Evolutionary conservation across 441 rosid genomes (phyloP).

Genomic region (Rhodomyrtus psidioides): DNA sequence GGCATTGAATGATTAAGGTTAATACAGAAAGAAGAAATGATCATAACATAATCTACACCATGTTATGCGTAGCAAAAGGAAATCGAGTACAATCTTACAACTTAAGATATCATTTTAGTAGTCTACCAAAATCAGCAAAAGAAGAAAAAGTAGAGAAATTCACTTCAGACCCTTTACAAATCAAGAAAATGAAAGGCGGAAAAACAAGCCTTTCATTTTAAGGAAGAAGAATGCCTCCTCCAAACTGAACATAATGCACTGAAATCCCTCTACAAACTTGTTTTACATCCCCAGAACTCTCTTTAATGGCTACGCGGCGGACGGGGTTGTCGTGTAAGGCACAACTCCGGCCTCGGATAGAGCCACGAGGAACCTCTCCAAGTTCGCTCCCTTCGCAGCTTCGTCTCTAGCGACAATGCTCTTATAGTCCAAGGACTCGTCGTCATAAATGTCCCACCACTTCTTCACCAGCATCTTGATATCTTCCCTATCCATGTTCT

Average conservation of each 20-base stretch:
- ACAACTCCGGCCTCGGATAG: not conserved
- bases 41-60: not conserved
- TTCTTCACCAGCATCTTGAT: conserved; percentile 3
- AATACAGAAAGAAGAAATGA: not conserved
- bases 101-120: not conserved
- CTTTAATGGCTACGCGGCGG: not conserved
- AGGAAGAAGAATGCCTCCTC: not conserved
- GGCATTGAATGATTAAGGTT: not conserved
- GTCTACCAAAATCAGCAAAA: not conserved
- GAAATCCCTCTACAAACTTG: not conserved
- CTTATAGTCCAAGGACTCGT: not conserved
- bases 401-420: not conserved
- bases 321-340: not conserved
- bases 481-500: conserved; percentile 8
- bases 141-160: not conserved
- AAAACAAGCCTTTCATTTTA: not conserved
- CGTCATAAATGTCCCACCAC: conserved; percentile 2
- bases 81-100: not conserved
- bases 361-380: not conserved
- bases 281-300: not conserved
- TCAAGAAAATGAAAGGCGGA: not conserved
- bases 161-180: not conserved
- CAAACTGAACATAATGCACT: not conserved
- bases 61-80: not conserved
- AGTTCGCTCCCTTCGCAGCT: not conserved